A percentile compares a stretch with the other conserved stretches of the same genome.
Conservation (phyloP, 2,329 filamentous ascomycete genomes). For the Stagonosporopsis cucurbitacearum region DNA sequence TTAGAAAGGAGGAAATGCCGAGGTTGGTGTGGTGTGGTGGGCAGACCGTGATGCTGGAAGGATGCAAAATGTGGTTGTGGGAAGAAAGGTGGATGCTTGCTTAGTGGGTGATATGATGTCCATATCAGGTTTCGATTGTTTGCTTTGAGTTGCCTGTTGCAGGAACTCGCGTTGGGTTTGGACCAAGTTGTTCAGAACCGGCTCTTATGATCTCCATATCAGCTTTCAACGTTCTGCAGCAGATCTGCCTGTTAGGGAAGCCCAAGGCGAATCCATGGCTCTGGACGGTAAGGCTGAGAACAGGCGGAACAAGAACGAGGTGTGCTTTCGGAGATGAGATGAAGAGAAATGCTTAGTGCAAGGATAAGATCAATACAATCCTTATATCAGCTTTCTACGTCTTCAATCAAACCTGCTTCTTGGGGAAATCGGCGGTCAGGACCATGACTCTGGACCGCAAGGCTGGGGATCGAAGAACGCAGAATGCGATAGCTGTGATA, state of each 20-base stretch:
- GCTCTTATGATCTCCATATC: not conserved
- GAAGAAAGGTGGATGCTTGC: too few species aligned
- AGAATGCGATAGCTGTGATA: not conserved
- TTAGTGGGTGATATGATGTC: not conserved
- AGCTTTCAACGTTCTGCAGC: not conserved
- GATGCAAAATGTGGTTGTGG: too few species aligned
- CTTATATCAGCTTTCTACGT: conserved; percentile 1
- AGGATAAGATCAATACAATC: not conserved
- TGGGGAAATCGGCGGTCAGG: not conserved
- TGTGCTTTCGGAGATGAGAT: not conserved
- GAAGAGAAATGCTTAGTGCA: not conserved
- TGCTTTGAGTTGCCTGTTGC: conserved; percentile 1
- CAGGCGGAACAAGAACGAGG: not conserved
- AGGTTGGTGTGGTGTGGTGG: not conserved
- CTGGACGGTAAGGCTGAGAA: not conserved
- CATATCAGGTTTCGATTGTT: conserved; percentile 5
- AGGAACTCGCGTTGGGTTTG: not conserved
- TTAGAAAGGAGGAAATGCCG: not conserved
- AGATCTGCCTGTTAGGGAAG: not conserved
- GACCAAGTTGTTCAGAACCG: not conserved
- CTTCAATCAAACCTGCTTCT: not conserved
- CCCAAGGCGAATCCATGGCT: not conserved
- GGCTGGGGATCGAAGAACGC: too few species aligned
- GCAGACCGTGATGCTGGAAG: not conserved
- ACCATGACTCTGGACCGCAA: not conserved